phyloP scores from a whole-genome alignment of 2,329 filamentous ascomycete species.

The Amauroascus verrucosus region DNA sequence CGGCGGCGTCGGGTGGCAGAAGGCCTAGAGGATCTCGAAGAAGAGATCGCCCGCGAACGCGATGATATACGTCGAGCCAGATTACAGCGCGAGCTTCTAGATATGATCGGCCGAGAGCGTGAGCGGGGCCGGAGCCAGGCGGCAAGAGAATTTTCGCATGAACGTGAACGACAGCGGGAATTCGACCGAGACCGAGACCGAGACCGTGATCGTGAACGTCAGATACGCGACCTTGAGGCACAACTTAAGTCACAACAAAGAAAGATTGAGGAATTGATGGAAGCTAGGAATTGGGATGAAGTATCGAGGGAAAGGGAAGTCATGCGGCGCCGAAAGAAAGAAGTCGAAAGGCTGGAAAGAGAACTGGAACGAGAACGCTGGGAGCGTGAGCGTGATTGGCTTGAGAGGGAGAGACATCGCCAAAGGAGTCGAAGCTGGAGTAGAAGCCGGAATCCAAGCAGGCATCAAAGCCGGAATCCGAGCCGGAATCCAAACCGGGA shows the following conservation, averaged over 20 bases:
- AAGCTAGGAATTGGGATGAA: not conserved
- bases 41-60: slow-evolving; percentile 7
- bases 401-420: not conserved
- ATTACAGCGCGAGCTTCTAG: slow-evolving; percentile 6
- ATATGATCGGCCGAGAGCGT: no score
- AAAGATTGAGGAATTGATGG: not conserved
- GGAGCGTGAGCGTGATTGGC: not conserved
- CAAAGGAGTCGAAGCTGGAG: not conserved
- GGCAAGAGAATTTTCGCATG: slow-evolving; percentile 2
- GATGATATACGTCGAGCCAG: not conserved
- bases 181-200: slow-evolving; percentile 11
- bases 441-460: not conserved
- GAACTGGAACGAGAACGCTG: not conserved
- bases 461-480: no score
- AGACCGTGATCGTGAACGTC: slow-evolving; percentile 11
- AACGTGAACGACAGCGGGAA: slow-evolving; percentile 24
- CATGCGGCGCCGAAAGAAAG: not conserved
- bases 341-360: not conserved
- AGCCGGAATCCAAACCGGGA: not conserved
- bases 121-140: no score
- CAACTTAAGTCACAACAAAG: not conserved
- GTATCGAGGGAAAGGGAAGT: not conserved
- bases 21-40: slow-evolving; percentile 16
- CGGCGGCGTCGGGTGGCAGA: not conserved
- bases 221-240: not conserved